These are phyloP conservation scores for Rhizoclosmatium globosum DNA, from an alignment of 192 early-diverging fungal genomes.

Conservation along the genomic window DNA sequence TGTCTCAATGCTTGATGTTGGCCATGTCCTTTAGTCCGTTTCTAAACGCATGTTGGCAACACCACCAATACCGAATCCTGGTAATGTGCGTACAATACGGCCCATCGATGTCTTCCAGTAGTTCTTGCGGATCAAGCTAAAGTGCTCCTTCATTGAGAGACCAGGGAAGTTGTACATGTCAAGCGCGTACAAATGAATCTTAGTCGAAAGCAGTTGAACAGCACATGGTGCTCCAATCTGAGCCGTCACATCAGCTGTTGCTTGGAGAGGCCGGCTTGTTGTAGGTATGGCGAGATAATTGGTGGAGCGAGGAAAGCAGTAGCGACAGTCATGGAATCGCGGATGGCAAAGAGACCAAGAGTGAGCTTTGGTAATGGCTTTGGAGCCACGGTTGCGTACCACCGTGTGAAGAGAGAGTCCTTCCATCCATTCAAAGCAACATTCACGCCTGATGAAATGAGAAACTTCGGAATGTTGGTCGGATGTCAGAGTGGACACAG, in stretches of 20 bases:
- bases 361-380: constrained; percentile 42
- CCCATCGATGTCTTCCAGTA: constrained; percentile 41
- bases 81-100: constrained; percentile 50
- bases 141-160: background rate
- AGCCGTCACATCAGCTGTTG: constrained; percentile 29
- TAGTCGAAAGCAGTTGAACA: constrained; percentile 49
- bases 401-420: constrained; percentile 49
- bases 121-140: constrained; percentile 23
- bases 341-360: constrained; percentile 40
- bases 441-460: constrained; percentile 45
- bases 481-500: constrained; percentile 37
- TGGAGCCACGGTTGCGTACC: constrained; percentile 44
- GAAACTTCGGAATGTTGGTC: constrained; percentile 48
- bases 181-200: constrained; percentile 52
- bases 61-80: constrained; percentile 57
- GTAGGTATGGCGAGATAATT: constrained; percentile 22
- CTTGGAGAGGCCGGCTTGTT: background rate
- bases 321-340: constrained; percentile 52
- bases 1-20: no score
- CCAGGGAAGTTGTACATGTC: constrained; percentile 52
- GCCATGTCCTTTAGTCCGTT: no score
- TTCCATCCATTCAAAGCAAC: constrained; percentile 46
- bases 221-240: constrained; percentile 52
- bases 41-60: constrained; percentile 43
- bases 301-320: constrained; percentile 52